Conservation (phyloP, 768 basidiomycete species). For the Chlorophyllum brunneum region DNA sequence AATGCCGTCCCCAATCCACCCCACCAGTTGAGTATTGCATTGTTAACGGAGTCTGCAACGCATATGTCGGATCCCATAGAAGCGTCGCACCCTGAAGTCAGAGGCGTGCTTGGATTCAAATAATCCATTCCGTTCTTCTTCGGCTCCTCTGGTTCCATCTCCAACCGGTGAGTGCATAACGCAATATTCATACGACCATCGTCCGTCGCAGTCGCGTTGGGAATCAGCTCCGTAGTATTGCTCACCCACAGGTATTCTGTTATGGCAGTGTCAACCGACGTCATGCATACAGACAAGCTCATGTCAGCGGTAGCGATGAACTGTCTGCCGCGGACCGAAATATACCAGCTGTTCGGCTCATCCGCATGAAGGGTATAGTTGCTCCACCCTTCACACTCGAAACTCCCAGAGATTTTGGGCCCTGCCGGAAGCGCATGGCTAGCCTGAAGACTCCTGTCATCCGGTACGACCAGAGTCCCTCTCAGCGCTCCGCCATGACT, state of each 20-base stretch:
- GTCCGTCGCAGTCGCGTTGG: conserved; percentile 12
- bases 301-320: conserved; percentile 2
- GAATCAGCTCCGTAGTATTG: conserved; percentile 13
- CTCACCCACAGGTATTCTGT: conserved; percentile 14
- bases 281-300: conserved; percentile 3
- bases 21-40: conserved; percentile 20
- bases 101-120: background rate
- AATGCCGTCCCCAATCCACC: conserved; percentile 16
- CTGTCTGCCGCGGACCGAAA: background rate
- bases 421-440: conserved; percentile 13
- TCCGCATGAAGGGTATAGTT: conserved; percentile 7
- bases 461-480: conserved; percentile 15
- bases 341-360: background rate
- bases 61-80: conserved; percentile 10
- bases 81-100: conserved; percentile 14
- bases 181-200: conserved; percentile 16
- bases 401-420: conserved; percentile 7
- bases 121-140: background rate
- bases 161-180: conserved; percentile 13
- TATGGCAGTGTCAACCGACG: conserved; percentile 8
- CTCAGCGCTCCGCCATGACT: conserved; percentile 11
- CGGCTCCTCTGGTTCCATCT: conserved; percentile 4
- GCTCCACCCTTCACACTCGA: conserved; percentile 10
- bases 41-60: conserved; percentile 18
- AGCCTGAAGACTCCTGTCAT: conserved; percentile 6